Evolutionary conservation across 2,329 filamentous ascomycete genomes (phyloP), one percentile per base, ranked within the genome.

Genomic region (Cladosporium sp.): DNA sequence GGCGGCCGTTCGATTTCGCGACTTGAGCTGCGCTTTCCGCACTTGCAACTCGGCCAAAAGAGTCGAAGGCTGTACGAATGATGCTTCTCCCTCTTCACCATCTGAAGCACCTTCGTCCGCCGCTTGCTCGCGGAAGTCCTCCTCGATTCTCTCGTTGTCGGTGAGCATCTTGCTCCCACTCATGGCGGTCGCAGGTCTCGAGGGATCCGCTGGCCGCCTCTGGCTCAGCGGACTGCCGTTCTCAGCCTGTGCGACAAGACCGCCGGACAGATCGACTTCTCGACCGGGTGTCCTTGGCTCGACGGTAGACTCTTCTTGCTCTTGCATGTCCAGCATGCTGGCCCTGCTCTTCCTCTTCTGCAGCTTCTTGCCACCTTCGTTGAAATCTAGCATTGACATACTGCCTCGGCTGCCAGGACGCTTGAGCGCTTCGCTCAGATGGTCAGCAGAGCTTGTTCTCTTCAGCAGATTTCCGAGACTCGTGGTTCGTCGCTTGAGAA

Each of bases 21-120:
- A 77, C 68, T 89, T 91, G 61, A 95, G 85, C 60, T 96, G 88
- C 53, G 88, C 84, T 66, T 99, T 97, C 44, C 93, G 86, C 56
- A 95, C 73, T 65, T 96, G 89, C 7, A 99, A 75, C 66, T 99
- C 93, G 0, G 93, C 93, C 19, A 99, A 80, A 0, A 99, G 78
- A 0, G 93, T 99, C 1, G 90, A 95, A 1, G 93, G 93, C 3
- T 84, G 80, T 1, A 88, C 89, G 47, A 84, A 77, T 56, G 82
- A 85, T 1, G 75, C 62, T 2, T 77, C 74, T 2, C 73, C 73
- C 9, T 62, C 61, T 24, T 66, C 63, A 8, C 62, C 58, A 30
- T 64, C 60, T 3, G 72, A 72, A 6, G 39, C 47, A 13, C 34
- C 47, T 15, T 50, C 47, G 15, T 43, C 39, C 24, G 37, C 45